A percentile compares a stretch with the other conserved stretches of the same genome.
These are phyloP conservation scores for Xylariaceae sp. DNA, from an alignment of 2,329 filamentous ascomycete genomes.

Conservation along the genomic window DNA sequence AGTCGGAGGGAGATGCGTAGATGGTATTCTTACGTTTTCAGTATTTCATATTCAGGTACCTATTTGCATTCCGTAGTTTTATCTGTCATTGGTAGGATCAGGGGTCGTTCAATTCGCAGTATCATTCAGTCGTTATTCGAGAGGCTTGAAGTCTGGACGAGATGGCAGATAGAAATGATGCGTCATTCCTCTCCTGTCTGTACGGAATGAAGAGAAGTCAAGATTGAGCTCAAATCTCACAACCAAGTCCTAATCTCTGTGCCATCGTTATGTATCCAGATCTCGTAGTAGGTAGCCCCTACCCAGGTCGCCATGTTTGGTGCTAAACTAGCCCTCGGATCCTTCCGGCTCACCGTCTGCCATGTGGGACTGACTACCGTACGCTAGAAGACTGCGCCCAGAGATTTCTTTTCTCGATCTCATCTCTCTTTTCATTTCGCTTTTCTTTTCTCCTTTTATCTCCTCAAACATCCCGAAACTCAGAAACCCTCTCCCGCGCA, in stretches of 20 bases:
- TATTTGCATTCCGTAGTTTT: no score
- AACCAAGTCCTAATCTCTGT: no score
- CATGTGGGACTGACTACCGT: background rate
- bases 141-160: background rate
- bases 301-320: no score
- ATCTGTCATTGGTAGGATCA: no score
- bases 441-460: no score
- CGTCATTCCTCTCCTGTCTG: background rate
- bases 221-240: background rate
- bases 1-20: background rate
- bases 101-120: background rate
- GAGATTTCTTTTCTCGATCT: constrained; percentile 31
- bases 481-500: no score
- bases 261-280: no score
- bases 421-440: no score
- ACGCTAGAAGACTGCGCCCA: background rate
- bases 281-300: no score
- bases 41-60: no score
- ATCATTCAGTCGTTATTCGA: background rate
- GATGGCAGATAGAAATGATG: background rate
- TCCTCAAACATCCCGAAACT: no score
- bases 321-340: background rate
- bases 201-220: background rate
- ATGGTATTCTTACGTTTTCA: background rate
- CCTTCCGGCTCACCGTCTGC: background rate